These are phyloP conservation scores for Orbilia ellipsospora DNA, from an alignment of 2,329 filamentous ascomycete species.

Conservation along the genomic window DNA sequence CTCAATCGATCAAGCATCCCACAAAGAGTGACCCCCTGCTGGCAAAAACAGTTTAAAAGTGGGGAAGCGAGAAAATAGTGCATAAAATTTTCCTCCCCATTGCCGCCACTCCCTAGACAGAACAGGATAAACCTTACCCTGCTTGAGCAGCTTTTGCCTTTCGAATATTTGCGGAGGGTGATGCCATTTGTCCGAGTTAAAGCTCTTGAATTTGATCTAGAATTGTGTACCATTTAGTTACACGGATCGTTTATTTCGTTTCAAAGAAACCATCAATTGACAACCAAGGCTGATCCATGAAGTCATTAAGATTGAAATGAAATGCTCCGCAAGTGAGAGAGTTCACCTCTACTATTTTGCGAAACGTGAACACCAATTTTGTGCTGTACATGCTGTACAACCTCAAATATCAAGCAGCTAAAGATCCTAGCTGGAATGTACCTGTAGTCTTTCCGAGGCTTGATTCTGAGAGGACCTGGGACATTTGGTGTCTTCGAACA, in stretches of 20 bases:
- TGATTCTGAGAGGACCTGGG: constrained; percentile 1
- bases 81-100: constrained; percentile 47
- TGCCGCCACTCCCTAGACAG: constrained; percentile 30
- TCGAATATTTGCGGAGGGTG: constrained; percentile 36
- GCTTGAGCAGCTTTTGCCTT: constrained; percentile 18
- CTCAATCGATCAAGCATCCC: neutral
- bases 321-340: neutral
- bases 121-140: constrained; percentile 37
- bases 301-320: no score
- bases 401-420: neutral
- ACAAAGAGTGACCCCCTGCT: constrained; percentile 11
- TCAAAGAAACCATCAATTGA: no score
- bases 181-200: constrained; percentile 49
- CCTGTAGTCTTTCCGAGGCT: constrained; percentile 24
- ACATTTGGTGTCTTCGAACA: neutral
- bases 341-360: constrained; percentile 12
- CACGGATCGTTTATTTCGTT: no score
- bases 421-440: constrained; percentile 1
- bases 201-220: no score
- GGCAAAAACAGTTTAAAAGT: constrained; percentile 42
- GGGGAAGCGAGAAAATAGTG: constrained; percentile 54
- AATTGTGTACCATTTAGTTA: no score
- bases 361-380: constrained; percentile 38
- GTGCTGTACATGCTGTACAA: constrained; percentile 23
- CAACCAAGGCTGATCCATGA: no score